phyloP scores from a whole-genome alignment of 192 early-diverging fungal genomes.

The Entomortierella parvispora region DNA sequence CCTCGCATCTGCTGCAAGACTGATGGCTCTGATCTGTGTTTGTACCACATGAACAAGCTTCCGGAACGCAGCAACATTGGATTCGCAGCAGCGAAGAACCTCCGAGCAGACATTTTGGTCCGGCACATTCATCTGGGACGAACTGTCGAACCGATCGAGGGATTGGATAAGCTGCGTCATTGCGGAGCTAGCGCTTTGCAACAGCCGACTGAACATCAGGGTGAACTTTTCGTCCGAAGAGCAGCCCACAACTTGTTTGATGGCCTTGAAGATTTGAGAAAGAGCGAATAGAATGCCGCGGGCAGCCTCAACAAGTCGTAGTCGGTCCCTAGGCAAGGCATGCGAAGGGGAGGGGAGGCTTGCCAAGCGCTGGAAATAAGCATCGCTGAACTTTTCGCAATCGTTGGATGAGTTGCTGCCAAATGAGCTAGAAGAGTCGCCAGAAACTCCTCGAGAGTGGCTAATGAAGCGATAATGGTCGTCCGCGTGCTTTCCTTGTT shows the following conservation, averaged over 20 bases:
- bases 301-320: conserved; percentile 52
- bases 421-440: conserved; percentile 52
- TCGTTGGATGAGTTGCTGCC: conserved; percentile 38
- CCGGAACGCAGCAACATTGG: conserved; percentile 43
- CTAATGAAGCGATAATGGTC: conserved; percentile 36
- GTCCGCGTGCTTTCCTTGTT: conserved; percentile 20
- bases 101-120: conserved; percentile 37
- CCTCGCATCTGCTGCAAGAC: conserved; percentile 46
- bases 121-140: conserved; percentile 32
- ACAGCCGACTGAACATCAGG: conserved; percentile 31
- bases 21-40: conserved; percentile 41
- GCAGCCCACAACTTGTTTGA: conserved; percentile 52
- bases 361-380: conserved; percentile 54
- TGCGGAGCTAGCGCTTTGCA: conserved; percentile 43
- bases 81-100: conserved; percentile 45
- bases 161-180: conserved; percentile 50
- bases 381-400: conserved; percentile 41
- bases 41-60: conserved; percentile 49
- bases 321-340: conserved; percentile 36
- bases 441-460: conserved; percentile 54
- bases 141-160: conserved; percentile 51
- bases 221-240: conserved; percentile 51
- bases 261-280: conserved; percentile 54
- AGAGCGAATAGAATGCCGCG: conserved; percentile 57
- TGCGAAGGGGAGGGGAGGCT: conserved; percentile 20